Conservation (phyloP, 208 protist genomes). For the Willaertia magna region DNA sequence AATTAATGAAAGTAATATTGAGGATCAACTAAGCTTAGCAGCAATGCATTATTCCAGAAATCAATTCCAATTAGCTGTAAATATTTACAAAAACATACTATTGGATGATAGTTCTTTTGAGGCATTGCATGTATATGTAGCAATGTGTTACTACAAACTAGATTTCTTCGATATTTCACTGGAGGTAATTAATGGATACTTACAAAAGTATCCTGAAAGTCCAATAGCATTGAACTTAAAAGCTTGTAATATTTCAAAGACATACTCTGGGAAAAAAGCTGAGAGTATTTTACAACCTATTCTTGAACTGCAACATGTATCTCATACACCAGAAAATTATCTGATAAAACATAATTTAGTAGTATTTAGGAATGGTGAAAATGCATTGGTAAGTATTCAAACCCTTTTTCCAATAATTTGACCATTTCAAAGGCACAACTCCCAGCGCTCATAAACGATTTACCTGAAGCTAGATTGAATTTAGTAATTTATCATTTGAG, state of each 20-base stretch:
- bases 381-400: conserved; percentile 82
- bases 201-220: conserved; percentile 71
- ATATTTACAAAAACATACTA: conserved; percentile 90
- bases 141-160: conserved; percentile 94
- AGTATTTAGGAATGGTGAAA: conserved; percentile 86
- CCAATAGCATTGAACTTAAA: conserved; percentile 89
- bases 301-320: conserved; percentile 64
- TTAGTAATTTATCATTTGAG: conserved; percentile 86
- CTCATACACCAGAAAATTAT: conserved; percentile 72
- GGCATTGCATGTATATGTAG: conserved; percentile 86
- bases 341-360: conserved; percentile 90
- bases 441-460: too few relatives aligned
- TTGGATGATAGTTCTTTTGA: conserved; percentile 76
- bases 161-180: conserved; percentile 88
- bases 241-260: conserved; percentile 83
- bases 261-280: conserved; percentile 79
- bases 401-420: conserved; percentile 67
- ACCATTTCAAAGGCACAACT: too few relatives aligned
- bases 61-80: conserved; percentile 86
- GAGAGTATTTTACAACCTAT: conserved; percentile 74
- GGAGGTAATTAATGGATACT: conserved; percentile 70
- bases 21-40: conserved; percentile 79
- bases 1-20: conserved; percentile 59
- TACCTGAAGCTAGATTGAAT: conserved; percentile 88
- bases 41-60: conserved; percentile 83